These are phyloP conservation scores for Aspergillus bridgeri DNA, from an alignment of 495 filamentous ascomycete species.

Conservation along the genomic window DNA sequence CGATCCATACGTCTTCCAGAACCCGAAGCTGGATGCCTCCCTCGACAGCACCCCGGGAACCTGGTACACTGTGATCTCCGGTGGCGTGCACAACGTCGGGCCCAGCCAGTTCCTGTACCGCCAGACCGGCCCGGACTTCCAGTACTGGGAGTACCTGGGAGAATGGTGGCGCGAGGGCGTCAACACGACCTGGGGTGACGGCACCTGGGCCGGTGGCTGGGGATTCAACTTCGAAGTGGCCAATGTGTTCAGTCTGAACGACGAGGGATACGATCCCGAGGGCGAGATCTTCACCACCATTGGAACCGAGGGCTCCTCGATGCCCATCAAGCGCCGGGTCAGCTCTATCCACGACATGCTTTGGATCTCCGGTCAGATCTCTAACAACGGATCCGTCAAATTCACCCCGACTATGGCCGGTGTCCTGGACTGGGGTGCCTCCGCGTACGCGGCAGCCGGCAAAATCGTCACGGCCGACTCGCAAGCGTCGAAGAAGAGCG, in stretches of 20 bases:
- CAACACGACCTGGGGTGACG: constrained; percentile 23
- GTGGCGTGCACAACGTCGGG: constrained; percentile 17
- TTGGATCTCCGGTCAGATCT: constrained; percentile 17
- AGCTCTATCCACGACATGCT: constrained; percentile 21
- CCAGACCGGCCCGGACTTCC: constrained; percentile 12
- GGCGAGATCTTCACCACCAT: constrained; percentile 18
- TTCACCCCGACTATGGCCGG: constrained; percentile 23
- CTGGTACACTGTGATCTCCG: constrained; percentile 22
- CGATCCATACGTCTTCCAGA: constrained; percentile 24
- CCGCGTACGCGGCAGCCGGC: constrained; percentile 20
- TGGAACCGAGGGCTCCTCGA: constrained; percentile 16
- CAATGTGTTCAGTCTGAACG: constrained; percentile 16
- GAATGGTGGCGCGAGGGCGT: constrained; percentile 19
- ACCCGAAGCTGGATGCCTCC: constrained; percentile 9
- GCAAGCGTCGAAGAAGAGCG: constrained; percentile 11
- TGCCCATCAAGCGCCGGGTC: constrained; percentile 10
- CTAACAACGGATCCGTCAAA: constrained; percentile 1
- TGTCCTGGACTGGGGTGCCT: constrained; percentile 22
- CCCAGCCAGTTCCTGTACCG: constrained; percentile 23
- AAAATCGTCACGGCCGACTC: constrained; percentile 18
- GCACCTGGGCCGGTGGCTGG: constrained; percentile 19
- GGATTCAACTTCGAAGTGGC: constrained; percentile 24
- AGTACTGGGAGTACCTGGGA: constrained; percentile 24
- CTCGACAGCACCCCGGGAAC: constrained; percentile 7
- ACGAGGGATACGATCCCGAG: constrained; percentile 14